Evolutionary conservation across 306 rosid species (phyloP).

Genomic region (Cicer judaicum): DNA sequence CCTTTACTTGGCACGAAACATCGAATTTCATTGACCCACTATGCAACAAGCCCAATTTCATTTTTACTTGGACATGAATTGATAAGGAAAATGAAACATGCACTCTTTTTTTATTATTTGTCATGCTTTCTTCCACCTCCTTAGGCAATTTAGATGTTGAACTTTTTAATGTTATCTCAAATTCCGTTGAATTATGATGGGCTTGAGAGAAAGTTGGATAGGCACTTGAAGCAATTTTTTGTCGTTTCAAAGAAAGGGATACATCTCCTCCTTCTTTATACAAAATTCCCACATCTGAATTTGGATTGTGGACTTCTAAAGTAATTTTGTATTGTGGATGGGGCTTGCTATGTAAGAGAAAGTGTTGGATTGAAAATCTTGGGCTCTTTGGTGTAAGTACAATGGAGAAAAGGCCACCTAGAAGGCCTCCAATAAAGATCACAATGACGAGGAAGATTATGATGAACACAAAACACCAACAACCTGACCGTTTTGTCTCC

Average conservation of each 20-base stretch:
- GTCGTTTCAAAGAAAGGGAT: constrained; percentile 46
- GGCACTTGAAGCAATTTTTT: constrained; percentile 43
- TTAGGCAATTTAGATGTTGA: constrained; percentile 40
- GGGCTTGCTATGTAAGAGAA: constrained; percentile 22
- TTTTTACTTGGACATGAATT: constrained; percentile 41
- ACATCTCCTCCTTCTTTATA: constrained; percentile 51
- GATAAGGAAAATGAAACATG: constrained; percentile 40
- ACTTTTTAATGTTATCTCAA: constrained; percentile 34
- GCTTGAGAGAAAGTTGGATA: constrained; percentile 50
- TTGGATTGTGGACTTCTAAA: constrained; percentile 47
- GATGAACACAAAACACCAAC: constrained; percentile 21
- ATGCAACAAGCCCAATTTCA: constrained; percentile 39
- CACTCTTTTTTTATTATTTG: not conserved
- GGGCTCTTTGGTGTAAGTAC: constrained; percentile 47
- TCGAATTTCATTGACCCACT: constrained; percentile 42
- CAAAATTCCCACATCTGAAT: constrained; percentile 39
- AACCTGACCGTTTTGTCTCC: not conserved
- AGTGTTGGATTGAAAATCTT: constrained; percentile 35
- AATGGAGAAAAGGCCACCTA: constrained; percentile 35
- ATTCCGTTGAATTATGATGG: not conserved
- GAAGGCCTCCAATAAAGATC: constrained; percentile 19
- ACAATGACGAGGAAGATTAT: constrained; percentile 18
- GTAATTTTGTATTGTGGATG: constrained; percentile 35
- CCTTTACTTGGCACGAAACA: constrained; percentile 46
- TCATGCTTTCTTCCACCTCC: constrained; percentile 49